Evolutionary conservation across 2,329 filamentous ascomycete genomes (phyloP), one percentile per base, ranked within the genome.

Genomic region (Sarocladium oryzae): DNA sequence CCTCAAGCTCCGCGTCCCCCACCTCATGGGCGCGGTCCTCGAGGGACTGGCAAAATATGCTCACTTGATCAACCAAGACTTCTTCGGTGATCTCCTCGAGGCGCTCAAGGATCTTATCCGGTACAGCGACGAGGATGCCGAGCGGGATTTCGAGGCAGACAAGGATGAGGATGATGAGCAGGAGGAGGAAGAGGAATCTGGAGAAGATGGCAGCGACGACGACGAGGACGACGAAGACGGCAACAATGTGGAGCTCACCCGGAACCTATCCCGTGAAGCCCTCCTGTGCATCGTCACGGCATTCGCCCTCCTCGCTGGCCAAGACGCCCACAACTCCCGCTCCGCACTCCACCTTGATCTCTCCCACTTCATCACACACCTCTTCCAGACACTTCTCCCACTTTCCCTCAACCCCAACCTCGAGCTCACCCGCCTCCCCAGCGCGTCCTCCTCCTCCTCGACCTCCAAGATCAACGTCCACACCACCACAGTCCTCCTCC

Each of bases 1-100:
- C 51, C 74, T 99, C 38, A 97, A 97, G 72, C 77, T 84, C 51
- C 83, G 90, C 23, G 78, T 82, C 21, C 85, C 89, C 13, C 82
- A 86, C 57, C 80, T 99, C 16, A 97, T 96, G 89, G 93, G 93
- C n/a, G 91, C 92, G 13, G 91, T 96, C 0, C 79, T 99, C 4
- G 93, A 97, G 72, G 93, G 93, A 24, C 74, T 99, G 20, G 91
- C 92, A 49, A 90, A 90, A 64, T 99, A 95, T 64, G 85, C 91
- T 3, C 93, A 96, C 65, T 78, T 99, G 54, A 99, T 99, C 76
- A 99, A 99, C 71, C 90, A 99, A 64, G 89, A 99, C 65, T 97
- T 99, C 74, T 99, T 99, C 61, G 93, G 92, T 24, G 93, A 99
- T 64, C 77, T 99, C 26, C 80, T 99, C 10, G 93, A 97, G 69